Base-by-base conservation (phyloP, 148 eudicot species). In the Spergularia bocconei region DNA sequence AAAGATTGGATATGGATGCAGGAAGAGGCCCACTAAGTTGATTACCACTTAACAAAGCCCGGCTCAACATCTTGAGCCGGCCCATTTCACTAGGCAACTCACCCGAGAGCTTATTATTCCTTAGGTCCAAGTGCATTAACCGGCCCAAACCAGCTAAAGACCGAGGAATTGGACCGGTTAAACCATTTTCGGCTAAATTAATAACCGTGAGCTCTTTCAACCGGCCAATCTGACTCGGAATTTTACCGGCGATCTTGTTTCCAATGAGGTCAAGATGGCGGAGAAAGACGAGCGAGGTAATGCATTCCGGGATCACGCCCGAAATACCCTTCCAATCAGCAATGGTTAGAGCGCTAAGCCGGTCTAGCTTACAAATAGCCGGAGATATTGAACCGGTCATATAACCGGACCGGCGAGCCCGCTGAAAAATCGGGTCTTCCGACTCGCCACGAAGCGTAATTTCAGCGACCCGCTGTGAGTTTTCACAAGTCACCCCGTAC, bases 281-380 rank as follows among this genome's bases (percentile, higher is more conserved):
- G 23, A 95, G 92, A 39, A 82, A 82, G 0, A 82, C 79, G 19
- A 95, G 84, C 0, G 79, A 67, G 9, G 88, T 57, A 19, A 95
- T 71, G 74, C 97, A 92, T 1, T 77, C 50, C 0, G 98, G 97
- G 65, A 95, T 88, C 6, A 73, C 63, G 1, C 99, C 98, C 16
- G 97, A 74, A 67, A 94, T 86, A 38, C 91, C 97, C 74, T 91
- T 94, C 98, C 98, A 94, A 48, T 94, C 98, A 11, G 98, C 96
- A 29, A 94, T 77, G 4, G 76, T 86, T 51, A 94, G 75, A 76
- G 87, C 79, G 19, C 93, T 86, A 48, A 94, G 90, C 41, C 96
- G 84, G 47, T 80, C 75, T 11, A 94, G 89, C 44, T 85, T 80
- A 38, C 98, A 94, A n/a, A 94, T 78, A 16, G 81, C 79, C 2